Evolutionary conservation across 1,284 basidiomycete species (phyloP), one percentile per base, ranked within the genome.

Genomic region (Meira nashicola): DNA sequence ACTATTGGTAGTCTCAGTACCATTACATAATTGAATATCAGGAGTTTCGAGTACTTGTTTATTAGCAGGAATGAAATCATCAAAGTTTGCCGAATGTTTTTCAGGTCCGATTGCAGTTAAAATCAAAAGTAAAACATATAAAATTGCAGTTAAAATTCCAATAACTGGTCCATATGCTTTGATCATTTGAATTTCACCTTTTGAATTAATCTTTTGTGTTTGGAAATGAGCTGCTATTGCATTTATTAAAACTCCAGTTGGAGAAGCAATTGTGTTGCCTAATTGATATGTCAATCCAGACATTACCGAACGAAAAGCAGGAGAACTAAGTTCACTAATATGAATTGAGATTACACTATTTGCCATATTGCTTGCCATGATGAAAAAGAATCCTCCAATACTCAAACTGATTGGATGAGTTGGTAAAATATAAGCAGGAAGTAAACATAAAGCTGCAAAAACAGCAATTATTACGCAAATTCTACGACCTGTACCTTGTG

Each of bases 91-190:
- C 28, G 28, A 33, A 33, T 33, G 28, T 33, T 33, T 33, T 48
- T 48, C 46, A 6, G 46, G 46, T 7, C 46, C 46, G 12, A 48
- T 48, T 2, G 46, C 46, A 48, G 46, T 14, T 17, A n/a, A 48
- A 48, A 48, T 6, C 3, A 48, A 8, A 2, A 25, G 2, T 12
- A 48, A 25, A 19, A 48, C 2, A 5, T 23, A n/a, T 8, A n/a
- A 9, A 19, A 48, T 14, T 21, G 46, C 46, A 7, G 25, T 23
- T 5, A 23, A 7, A 21, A 12, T 23, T 21, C 46, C 46, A 5
- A 48, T 48, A 12, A 48, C 25, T 17, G 46, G 46, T 5, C 46
- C 46, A 25, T 48, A 48, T 8, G 8, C 25, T 48, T 48, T 14
- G 6, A 19, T 17, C 2, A 23, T 25, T 48, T 25, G 7, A 5